Evolutionary conservation across 352 stramenopile species (phyloP), one percentile per base, ranked within the genome.

Genomic region (Saprolegnia parasitica): DNA sequence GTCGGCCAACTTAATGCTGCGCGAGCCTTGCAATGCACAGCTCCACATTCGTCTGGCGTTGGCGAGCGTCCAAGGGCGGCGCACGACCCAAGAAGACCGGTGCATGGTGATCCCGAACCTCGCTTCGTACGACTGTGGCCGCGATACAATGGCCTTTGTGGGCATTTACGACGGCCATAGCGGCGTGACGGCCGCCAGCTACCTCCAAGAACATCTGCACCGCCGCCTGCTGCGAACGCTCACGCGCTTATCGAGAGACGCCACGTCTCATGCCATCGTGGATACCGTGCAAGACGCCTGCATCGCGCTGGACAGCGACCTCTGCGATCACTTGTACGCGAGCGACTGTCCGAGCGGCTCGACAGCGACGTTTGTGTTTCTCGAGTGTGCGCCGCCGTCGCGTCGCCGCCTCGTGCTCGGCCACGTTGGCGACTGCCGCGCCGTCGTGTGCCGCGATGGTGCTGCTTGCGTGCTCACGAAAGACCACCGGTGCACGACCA

Each of bases 141-240:
- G 32, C 15, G 20, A 32, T 10, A 29, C 11, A 32, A 45, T 75
- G 56, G 73, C 71, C 23, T 95, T 90, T 58, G 74, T 91, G 18
- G 89, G 81, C 0, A 50, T 96, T 23, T 96, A 92, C 74, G 88
- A 96, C 60, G 88, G 88, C 24, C 89, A 96, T 24, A 82, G 82
- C 0, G 89, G 88, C 9, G 80, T 90, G 18, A 83, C 86, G 37
- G 89, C 81, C 54, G 79, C 84, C 16, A 81, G 76, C 35, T 89
- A 90, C 55, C 77, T 96, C 6, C 81, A 87, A 49, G 79, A 91
- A 4, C 79, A 89, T 56, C 76, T 96, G 35, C 87, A 95, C 63
- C 71, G 65, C 45, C 87, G 78, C 76, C 76, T 95, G 23, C 84
- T 90, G 29, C 73, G 71, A n/a, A 65, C 67, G 35, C 20, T 70